These are phyloP conservation scores for Keithomyces neogunnii DNA, from an alignment of 2,329 filamentous ascomycete genomes.

Conservation along the genomic window DNA sequence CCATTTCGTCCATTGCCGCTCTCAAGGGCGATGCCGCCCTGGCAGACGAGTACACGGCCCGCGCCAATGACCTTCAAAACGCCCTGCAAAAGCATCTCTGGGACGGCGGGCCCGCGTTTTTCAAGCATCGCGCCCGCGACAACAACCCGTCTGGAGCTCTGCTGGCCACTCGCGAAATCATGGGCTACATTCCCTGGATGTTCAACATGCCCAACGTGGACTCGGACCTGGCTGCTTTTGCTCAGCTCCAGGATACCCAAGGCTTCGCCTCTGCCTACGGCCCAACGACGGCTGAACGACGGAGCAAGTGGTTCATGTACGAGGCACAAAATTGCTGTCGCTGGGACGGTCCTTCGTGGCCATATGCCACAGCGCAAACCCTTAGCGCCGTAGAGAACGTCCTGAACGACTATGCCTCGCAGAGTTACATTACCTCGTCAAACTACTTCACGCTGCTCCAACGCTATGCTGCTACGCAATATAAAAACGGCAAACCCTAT, in stretches of 20 bases:
- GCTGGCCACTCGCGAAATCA: constrained; percentile 28
- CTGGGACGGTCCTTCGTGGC: constrained; percentile 39
- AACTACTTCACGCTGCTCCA: constrained; percentile 29
- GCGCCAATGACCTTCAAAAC: constrained; percentile 24
- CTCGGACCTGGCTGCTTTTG: constrained; percentile 8
- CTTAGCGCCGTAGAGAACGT: constrained; percentile 30
- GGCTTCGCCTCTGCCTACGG: constrained; percentile 29
- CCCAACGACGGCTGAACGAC: constrained; percentile 32
- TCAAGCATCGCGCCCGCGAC: constrained; percentile 27
- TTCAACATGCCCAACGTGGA: constrained; percentile 30
- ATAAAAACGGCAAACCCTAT: constrained; percentile 28
- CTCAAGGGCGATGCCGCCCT: constrained; percentile 12
- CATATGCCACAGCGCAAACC: constrained; percentile 31
- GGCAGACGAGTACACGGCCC: constrained; percentile 20
- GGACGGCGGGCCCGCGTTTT: constrained; percentile 28
- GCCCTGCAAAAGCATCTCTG: constrained; percentile 28
- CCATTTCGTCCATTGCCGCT: constrained; percentile 25
- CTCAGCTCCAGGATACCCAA: constrained; percentile 11
- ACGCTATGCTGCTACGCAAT: constrained; percentile 30
- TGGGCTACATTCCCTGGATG: constrained; percentile 33
- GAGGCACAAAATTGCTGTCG: constrained; percentile 22
- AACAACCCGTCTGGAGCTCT: constrained; percentile 22
- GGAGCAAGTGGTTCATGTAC: constrained; percentile 28
- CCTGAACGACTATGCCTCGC: constrained; percentile 16
- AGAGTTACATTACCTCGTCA: constrained; percentile 23